Evolutionary conservation across 495 filamentous ascomycete species (phyloP).

Genomic region (Aspergillus sparsus): DNA sequence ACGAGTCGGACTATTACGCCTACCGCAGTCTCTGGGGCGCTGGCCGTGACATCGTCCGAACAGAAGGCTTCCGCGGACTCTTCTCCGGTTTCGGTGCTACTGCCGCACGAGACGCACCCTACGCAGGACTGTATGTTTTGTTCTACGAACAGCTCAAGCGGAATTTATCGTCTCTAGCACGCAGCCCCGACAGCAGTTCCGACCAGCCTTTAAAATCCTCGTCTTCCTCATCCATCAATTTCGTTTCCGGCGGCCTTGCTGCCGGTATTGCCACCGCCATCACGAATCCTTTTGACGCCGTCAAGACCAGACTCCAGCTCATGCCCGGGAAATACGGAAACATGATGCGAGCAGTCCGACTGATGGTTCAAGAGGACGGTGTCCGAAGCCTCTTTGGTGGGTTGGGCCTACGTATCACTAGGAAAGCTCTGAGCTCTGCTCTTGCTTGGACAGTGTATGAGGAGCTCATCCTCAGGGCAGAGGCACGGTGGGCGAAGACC

Average conservation of each 20-base stretch:
- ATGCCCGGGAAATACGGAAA: slow-evolving; percentile 82
- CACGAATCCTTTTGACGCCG: slow-evolving; percentile 94
- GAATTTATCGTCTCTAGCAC: slow-evolving; percentile 48
- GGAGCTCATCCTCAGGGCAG: slow-evolving; percentile 78
- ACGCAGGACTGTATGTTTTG: slow-evolving; percentile 90
- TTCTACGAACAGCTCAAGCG: slow-evolving; percentile 91
- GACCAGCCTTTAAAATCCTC: slow-evolving; percentile 17
- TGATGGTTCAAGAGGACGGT: slow-evolving; percentile 84
- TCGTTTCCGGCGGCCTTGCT: slow-evolving; percentile 74
- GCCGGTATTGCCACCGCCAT: slow-evolving; percentile 80
- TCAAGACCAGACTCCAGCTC: slow-evolving; percentile 94
- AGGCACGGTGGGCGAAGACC: slow-evolving; percentile 56
- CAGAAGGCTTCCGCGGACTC: slow-evolving; percentile 79
- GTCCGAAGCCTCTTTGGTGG: slow-evolving; percentile 81
- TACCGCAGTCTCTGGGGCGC: slow-evolving; percentile 79
- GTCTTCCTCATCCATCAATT: slow-evolving; percentile 76
- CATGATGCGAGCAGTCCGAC: slow-evolving; percentile 70
- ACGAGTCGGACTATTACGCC: slow-evolving; percentile 79
- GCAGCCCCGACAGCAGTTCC: background rate
- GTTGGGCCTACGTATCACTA: slow-evolving; percentile 79
- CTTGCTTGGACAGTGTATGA: slow-evolving; percentile 97
- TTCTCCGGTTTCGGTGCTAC: slow-evolving; percentile 94
- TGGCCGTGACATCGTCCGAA: slow-evolving; percentile 67
- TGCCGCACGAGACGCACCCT: slow-evolving; percentile 88
- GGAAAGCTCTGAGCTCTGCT: slow-evolving; percentile 89